Percentiles rank a stretch among this genome's conserved stretches.
These are phyloP conservation scores for Dactylonectria macrodidyma DNA, from an alignment of 2,329 filamentous ascomycete genomes.

Conservation along the genomic window DNA sequence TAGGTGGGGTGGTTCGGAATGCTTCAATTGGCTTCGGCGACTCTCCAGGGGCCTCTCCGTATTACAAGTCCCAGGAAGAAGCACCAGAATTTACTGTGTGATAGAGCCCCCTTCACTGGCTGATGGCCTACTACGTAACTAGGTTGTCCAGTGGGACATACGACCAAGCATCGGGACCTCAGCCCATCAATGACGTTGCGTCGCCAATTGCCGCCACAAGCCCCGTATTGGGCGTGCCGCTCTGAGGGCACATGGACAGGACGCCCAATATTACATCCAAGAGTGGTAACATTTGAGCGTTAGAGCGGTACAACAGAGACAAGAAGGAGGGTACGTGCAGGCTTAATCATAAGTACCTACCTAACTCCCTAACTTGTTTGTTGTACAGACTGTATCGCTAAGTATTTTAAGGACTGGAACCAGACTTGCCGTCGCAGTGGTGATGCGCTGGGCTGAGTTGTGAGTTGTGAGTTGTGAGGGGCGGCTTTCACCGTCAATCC, in stretches of 20 bases:
- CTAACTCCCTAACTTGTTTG: background rate
- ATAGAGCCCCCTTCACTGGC: slow-evolving; percentile 15
- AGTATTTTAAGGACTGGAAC: background rate
- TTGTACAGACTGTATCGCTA: background rate
- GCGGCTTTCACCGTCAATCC: slow-evolving; percentile 20
- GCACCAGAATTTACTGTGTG: background rate
- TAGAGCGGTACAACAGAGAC: background rate
- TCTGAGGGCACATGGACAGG: background rate
- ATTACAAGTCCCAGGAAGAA: slow-evolving; percentile 2
- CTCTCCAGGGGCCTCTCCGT: slow-evolving; percentile 18
- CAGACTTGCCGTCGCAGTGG: background rate
- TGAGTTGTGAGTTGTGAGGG: slow-evolving; percentile 1
- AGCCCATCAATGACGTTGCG: slow-evolving; percentile 29
- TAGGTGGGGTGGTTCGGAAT: background rate
- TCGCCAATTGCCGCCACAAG: background rate
- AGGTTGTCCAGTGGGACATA: background rate
- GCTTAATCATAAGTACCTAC: too few relatives aligned
- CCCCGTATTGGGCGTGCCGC: slow-evolving; percentile 13
- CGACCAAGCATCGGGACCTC: slow-evolving; percentile 5
- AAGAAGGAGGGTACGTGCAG: too few relatives aligned
- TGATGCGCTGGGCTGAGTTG: background rate
- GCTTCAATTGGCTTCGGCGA: slow-evolving; percentile 18
- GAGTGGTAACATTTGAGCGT: background rate
- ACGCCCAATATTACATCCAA: background rate
- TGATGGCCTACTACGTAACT: background rate